Evolutionary conservation across 306 rosid species (phyloP).

Genomic region (Senna siamea): DNA sequence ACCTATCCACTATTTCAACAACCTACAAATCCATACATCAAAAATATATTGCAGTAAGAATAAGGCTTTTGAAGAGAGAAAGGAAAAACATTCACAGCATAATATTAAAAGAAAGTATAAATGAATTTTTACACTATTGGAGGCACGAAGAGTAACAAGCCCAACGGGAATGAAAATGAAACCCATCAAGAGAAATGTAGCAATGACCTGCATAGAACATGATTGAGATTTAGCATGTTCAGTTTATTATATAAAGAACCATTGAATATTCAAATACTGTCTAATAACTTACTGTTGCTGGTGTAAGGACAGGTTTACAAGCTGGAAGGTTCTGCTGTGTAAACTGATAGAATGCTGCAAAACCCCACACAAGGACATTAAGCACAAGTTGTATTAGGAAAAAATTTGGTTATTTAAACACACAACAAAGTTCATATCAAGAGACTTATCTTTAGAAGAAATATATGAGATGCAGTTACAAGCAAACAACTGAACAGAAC

Average conservation of each 20-base stretch:
- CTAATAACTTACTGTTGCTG: constrained; percentile 73
- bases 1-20: constrained; percentile 83
- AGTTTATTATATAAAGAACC: constrained; percentile 9
- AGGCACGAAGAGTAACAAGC: constrained; percentile 68
- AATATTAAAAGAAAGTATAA: constrained; percentile 33
- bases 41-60: constrained; percentile 30
- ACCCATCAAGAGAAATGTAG: constrained; percentile 69
- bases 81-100: constrained; percentile 11
- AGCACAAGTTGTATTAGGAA: constrained; percentile 22
- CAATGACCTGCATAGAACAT: constrained; percentile 69
- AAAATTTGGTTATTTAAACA: not conserved
- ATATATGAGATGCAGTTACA: constrained; percentile 7
- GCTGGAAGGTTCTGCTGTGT: constrained; percentile 95
- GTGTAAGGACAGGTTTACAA: constrained; percentile 92
- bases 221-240: constrained; percentile 32
- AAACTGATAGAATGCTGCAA: constrained; percentile 73
- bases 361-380: constrained; percentile 41
- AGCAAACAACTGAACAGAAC: constrained; percentile 25
- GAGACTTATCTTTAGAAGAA: constrained; percentile 30
- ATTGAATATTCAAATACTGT: constrained; percentile 36
- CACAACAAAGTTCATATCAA: constrained; percentile 6
- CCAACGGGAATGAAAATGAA: constrained; percentile 83
- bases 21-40: constrained; percentile 58
- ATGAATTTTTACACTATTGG: constrained; percentile 62
- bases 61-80: constrained; percentile 31